Percentiles rank a stretch among this genome's conserved stretches.
Evolutionary conservation across 202 grass and related monocot species (phyloP).

Genomic region (Setaria italica): DNA sequence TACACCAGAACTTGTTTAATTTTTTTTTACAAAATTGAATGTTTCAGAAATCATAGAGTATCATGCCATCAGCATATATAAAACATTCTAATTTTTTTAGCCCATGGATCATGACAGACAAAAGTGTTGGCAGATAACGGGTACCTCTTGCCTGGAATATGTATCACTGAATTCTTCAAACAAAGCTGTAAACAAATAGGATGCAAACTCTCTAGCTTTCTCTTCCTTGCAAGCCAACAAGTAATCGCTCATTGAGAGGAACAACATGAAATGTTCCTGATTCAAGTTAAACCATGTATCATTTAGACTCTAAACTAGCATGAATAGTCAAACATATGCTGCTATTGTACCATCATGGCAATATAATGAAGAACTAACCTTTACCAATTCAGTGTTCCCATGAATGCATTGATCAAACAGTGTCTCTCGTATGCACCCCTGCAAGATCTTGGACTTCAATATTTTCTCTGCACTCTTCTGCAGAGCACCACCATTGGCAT

Average conservation of each 20-base stretch:
- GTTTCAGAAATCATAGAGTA: background rate
- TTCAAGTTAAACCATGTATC: slow-evolving; percentile 59
- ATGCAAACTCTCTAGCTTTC: slow-evolving; percentile 78
- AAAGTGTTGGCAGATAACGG: background rate
- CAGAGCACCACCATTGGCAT: slow-evolving; percentile 73
- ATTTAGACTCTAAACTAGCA: slow-evolving; percentile 20
- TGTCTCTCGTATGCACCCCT: slow-evolving; percentile 61
- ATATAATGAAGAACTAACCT: slow-evolving; percentile 63
- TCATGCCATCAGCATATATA: background rate
- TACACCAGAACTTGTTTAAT: slow-evolving; percentile 16
- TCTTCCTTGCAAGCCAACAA: slow-evolving; percentile 90
- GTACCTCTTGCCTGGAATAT: slow-evolving; percentile 58
- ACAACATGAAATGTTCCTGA: slow-evolving; percentile 82
- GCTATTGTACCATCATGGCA: slow-evolving; percentile 25
- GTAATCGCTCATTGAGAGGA: slow-evolving; percentile 77
- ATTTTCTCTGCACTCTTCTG: slow-evolving; percentile 83
- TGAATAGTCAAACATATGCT: slow-evolving; percentile 12
- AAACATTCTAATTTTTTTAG: background rate
- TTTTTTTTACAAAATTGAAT: slow-evolving; percentile 11
- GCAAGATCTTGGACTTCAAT: slow-evolving; percentile 79
- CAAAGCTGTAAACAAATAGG: slow-evolving; percentile 74
- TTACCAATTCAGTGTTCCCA: slow-evolving; percentile 78
- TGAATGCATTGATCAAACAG: slow-evolving; percentile 88
- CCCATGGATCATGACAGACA: background rate
- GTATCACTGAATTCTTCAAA: slow-evolving; percentile 75